Evolutionary conservation across 257 asterid genomes (phyloP), one percentile per base, ranked within the genome.

Genomic region (Catharanthus roseus): DNA sequence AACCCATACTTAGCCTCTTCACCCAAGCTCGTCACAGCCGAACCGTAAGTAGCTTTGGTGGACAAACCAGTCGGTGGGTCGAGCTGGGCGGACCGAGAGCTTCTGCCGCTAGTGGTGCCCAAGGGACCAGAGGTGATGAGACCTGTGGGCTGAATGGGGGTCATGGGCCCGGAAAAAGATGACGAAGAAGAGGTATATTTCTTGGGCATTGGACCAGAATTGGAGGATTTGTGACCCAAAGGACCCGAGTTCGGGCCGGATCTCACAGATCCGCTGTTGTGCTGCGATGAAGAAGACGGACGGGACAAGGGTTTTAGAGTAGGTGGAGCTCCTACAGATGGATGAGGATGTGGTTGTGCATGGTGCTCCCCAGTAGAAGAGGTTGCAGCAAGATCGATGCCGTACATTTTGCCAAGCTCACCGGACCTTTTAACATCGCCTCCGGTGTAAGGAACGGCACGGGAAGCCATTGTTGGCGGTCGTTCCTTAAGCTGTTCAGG

Each of bases 361-460:
- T 63, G 69, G 69, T 81, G 85, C 71, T 86, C 95, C 70, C 77
- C 85, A 18, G 72, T 36, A 11, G 53, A 2, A 1, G 78, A 33
- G 21, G 86, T 72, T 16, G 65, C 44, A 31, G 65, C 19, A 56
- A 76, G 73, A 69, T 82, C 96, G 69, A 92, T 77, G 39, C 97
- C 97, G 77, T 88, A 88, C 97, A 92, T 92, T 77, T 85, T 89
- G 0, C 96, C 97, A 31, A 92, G 86, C 81, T 92, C 97, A 1
- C 97, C 97, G 55, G 97, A 92, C 28, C 81, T 89, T 87, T 89
- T 89, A 24, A 92, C 91, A 70, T 92, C 96, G 6, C 97, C 97
- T 72, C 96, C 97, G 65, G 96, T 92, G 79, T 92, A 92, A 0
- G 95, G 95, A 1, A 84, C 86, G 65, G 96, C 89, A 36, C 96